These are phyloP conservation scores for Pueraria montana DNA, from an alignment of 306 rosid genomes.

Conservation along the genomic window DNA sequence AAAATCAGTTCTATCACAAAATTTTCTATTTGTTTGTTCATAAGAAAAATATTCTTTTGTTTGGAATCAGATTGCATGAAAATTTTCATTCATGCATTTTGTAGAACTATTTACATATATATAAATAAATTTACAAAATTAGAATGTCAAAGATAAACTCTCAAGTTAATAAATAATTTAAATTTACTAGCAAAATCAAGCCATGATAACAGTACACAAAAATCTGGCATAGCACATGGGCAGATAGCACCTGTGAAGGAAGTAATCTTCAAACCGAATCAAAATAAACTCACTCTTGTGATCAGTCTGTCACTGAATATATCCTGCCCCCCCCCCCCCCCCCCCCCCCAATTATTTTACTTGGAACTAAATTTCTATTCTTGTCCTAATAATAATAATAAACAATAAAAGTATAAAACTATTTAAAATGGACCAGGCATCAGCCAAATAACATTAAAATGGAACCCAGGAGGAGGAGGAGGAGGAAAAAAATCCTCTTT, in stretches of 20 bases:
- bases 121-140: constrained; percentile 23
- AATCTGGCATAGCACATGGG: constrained; percentile 4
- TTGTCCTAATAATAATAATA: not conserved
- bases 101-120: not conserved
- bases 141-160: not conserved
- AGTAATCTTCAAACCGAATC: constrained; percentile 10
- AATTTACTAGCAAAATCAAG: constrained; percentile 1
- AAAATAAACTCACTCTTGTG: constrained; percentile 6
- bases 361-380: not conserved
- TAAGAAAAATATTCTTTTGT: not conserved
- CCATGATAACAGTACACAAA: not conserved
- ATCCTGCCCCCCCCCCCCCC: not conserved
- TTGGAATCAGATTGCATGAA: constrained; percentile 13
- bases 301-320: not conserved
- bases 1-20: not conserved
- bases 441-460: not conserved
- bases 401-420: not conserved
- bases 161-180: not conserved
- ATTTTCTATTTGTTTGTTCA: not conserved
- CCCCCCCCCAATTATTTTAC: not conserved
- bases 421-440: not conserved
- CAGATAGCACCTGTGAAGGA: not conserved
- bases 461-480: not conserved
- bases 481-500: not conserved
- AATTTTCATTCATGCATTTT: constrained; percentile 10